These are phyloP conservation scores for Ogataea pilisensis DNA, from an alignment of 805 yeast species.

Conservation along the genomic window DNA sequence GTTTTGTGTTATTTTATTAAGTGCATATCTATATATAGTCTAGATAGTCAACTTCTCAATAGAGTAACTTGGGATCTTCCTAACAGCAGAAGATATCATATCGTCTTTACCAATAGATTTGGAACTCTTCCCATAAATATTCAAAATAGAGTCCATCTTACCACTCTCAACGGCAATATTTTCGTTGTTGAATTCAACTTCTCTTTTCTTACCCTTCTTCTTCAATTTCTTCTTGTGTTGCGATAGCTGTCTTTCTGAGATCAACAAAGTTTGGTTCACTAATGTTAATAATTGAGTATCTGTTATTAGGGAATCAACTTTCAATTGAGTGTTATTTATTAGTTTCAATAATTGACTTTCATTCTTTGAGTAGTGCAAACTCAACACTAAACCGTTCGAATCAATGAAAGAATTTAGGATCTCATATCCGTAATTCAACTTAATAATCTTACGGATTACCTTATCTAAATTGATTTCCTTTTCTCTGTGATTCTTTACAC, in stretches of 20 bases:
- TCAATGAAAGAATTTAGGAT: conserved; percentile 65
- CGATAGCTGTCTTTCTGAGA: conserved; percentile 15
- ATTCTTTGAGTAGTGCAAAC: conserved; percentile 53
- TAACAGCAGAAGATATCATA: conserved; percentile 23
- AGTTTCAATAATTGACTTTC: conserved; percentile 42
- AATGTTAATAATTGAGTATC: conserved; percentile 43
- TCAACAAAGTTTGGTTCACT: conserved; percentile 39
- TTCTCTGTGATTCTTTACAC: conserved; percentile 7
- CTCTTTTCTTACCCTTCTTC: conserved; percentile 17
- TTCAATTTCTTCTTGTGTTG: conserved; percentile 13
- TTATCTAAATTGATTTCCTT: conserved; percentile 37
- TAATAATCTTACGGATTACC: conserved; percentile 43
- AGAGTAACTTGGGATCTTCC: conserved; percentile 51
- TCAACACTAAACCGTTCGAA: conserved; percentile 62
- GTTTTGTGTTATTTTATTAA: background rate
- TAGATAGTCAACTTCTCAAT: conserved; percentile 44
- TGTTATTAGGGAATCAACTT: conserved; percentile 33
- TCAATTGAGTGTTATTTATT: conserved; percentile 40
- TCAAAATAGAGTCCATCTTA: conserved; percentile 23
- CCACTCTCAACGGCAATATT: conserved; percentile 24
- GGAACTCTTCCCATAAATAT: conserved; percentile 18
- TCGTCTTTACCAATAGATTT: conserved; percentile 25
- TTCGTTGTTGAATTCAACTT: conserved; percentile 28
- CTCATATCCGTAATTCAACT: conserved; percentile 50
- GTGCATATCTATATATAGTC: conserved; percentile 1